Evolutionary conservation across 352 stramenopile species (phyloP), one percentile per base, ranked within the genome.

Genomic region (Phytophthora cajani): DNA sequence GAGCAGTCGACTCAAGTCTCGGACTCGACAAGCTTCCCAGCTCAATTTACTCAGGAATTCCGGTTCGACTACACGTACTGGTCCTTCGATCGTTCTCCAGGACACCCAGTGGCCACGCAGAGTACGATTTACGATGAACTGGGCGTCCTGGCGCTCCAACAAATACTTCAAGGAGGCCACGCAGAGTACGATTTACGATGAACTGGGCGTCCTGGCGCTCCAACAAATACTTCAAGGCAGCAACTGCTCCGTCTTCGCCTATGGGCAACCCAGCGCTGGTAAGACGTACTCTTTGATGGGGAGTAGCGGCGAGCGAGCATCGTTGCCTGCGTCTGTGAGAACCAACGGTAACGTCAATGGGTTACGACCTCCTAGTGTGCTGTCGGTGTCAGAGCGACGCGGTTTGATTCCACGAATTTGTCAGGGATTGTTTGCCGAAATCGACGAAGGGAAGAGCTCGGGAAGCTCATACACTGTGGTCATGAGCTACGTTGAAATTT

Each of bases 401-500:
- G 87, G 84, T 2, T 58, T 93, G 21, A 88, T 89, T 27, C 85
- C 84, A 42, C 76, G 85, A 58, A 81, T 93, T 56, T 92, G 84
- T 12, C 74, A 79, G 2, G 84, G 78, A 0, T 44, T 95, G 1
- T 92, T 92, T 62, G 75, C 82, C n/a, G 75, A 78, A 23, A 70
- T 91, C 1, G 62, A 85, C 4, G 54, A 81, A 71, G 30, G 32
- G n/a, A 64, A 72, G 33, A 55, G 40, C 1, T 58, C 54, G 3
- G 51, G 51, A 2, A 50, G 44, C n/a, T 63, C 71, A 17, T 77
- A 67, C 54, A 61, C 73, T 25, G 64, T 93, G 3, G 72, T 90
- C 55, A 77, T 95, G 53, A 94, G 84, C 63, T 95, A 90, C 62
- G 78, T 94, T n/a, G 88, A 94, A 63, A 88, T 95, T 23, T 93